Percentiles rank a stretch among this genome's conserved stretches.
These are phyloP conservation scores for Mrakia blollopis DNA, from an alignment of 768 basidiomycete genomes.

Conservation along the genomic window DNA sequence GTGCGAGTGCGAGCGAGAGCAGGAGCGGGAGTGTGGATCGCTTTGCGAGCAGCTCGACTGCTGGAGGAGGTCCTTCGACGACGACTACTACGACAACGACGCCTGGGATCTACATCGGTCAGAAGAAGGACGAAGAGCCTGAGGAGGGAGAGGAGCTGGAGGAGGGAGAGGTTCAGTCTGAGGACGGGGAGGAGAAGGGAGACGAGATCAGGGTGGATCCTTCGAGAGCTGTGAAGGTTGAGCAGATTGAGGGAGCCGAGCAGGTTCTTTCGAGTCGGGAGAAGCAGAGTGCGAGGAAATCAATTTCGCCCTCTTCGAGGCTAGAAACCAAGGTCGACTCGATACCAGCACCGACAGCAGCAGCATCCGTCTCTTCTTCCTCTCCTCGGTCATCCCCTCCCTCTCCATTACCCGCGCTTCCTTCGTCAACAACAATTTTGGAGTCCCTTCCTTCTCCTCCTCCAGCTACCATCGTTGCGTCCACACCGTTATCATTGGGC, in stretches of 20 bases:
- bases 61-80: background rate
- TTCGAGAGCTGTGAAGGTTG: background rate
- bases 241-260: background rate
- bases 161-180: constrained; percentile 7
- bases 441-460: background rate
- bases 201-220: background rate
- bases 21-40: background rate
- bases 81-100: background rate
- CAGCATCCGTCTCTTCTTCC: background rate
- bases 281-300: background rate
- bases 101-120: background rate
- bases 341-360: too few species aligned
- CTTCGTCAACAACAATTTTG: background rate
- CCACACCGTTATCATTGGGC: background rate
- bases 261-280: background rate
- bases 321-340: background rate
- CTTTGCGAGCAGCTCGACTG: background rate
- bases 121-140: background rate
- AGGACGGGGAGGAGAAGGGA: constrained; percentile 9
- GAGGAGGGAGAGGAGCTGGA: constrained; percentile 14
- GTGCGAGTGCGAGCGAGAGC: background rate
- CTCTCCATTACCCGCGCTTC: background rate
- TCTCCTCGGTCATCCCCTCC: background rate
- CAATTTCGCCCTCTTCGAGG: background rate
- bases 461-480: background rate